Percentiles rank a stretch among this genome's conserved stretches.
These are phyloP conservation scores for Clarireedia monteithiana DNA, from an alignment of 2,329 filamentous ascomycete genomes.

Conservation along the genomic window DNA sequence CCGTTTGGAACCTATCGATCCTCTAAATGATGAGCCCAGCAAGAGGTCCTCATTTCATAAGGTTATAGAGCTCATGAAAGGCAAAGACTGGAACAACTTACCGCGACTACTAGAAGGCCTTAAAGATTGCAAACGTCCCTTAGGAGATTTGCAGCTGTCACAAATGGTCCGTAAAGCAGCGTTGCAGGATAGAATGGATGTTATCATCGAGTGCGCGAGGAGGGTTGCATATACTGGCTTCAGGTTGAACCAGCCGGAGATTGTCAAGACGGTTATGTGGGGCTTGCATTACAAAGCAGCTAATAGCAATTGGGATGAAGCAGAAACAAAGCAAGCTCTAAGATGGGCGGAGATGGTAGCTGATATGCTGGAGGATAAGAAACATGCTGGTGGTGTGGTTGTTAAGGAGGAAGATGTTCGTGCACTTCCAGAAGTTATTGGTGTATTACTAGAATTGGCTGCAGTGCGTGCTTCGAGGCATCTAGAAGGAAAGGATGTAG, in stretches of 20 bases:
- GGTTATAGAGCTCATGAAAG: conserved; percentile 25
- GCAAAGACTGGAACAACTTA: conserved; percentile 29
- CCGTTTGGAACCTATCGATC: conserved; percentile 22
- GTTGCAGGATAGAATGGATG: conserved; percentile 18
- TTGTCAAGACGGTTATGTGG: conserved; percentile 17
- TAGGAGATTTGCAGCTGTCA: not conserved
- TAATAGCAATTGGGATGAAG: conserved; percentile 15
- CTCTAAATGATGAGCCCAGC: conserved; percentile 17
- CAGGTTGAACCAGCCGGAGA: conserved; percentile 11
- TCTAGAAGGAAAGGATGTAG: conserved; percentile 32
- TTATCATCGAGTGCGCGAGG: conserved; percentile 26
- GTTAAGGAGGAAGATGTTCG: conserved; percentile 29
- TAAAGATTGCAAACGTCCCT: conserved; percentile 8
- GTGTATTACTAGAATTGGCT: conserved; percentile 36
- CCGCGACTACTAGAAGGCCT: conserved; percentile 27
- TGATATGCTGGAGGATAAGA: conserved; percentile 23
- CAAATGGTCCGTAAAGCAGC: conserved; percentile 15
- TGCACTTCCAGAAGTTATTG: conserved; percentile 33
- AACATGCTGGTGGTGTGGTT: conserved; percentile 14
- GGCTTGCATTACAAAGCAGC: conserved; percentile 20
- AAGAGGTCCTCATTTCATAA: conserved; percentile 8
- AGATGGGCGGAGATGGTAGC: conserved; percentile 25
- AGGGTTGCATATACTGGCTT: conserved; percentile 24
- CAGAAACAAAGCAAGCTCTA: conserved; percentile 24
- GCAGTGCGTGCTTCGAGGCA: conserved; percentile 35